These are phyloP conservation scores for Monosporascus ibericus DNA, from an alignment of 2,329 filamentous ascomycete genomes.

Conservation along the genomic window DNA sequence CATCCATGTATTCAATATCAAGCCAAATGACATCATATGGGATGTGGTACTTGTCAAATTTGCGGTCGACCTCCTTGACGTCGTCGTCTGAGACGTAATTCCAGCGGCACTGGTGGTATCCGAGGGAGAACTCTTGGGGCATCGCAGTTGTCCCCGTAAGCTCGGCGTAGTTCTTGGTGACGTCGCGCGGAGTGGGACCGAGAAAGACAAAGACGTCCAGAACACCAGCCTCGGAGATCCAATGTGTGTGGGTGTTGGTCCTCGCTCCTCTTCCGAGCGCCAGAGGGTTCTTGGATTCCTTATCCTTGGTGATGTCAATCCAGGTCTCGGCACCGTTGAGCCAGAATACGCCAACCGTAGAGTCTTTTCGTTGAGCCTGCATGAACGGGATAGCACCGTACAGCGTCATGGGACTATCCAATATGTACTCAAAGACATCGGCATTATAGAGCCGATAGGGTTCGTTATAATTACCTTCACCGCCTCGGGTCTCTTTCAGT, in stretches of 20 bases:
- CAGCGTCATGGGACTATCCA: slow-evolving; percentile 96
- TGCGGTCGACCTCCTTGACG: slow-evolving; percentile 91
- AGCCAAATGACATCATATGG: slow-evolving; percentile 99
- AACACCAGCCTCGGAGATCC: slow-evolving; percentile 89
- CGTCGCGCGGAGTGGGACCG: slow-evolving; percentile 75
- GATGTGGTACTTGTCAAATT: slow-evolving; percentile 92
- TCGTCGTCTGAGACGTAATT: slow-evolving; percentile 98
- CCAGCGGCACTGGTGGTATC: slow-evolving; percentile 97
- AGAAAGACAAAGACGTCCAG: slow-evolving; percentile 94
- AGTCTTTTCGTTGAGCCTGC: slow-evolving; percentile 92
- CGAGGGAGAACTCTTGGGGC: slow-evolving; percentile 87
- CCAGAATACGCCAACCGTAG: slow-evolving; percentile 95
- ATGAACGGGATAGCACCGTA: slow-evolving; percentile 98
- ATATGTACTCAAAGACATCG: slow-evolving; percentile 95
- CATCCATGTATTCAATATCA: slow-evolving; percentile 95
- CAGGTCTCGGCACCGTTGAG: slow-evolving; percentile 95
- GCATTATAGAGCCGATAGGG: slow-evolving; percentile 94
- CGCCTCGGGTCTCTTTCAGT: slow-evolving; percentile 83
- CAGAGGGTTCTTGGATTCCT: slow-evolving; percentile 67
- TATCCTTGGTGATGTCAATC: slow-evolving; percentile 86
- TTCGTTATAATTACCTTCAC: slow-evolving; percentile 76
- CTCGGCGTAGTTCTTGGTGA: slow-evolving; percentile 78
- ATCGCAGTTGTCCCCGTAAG: slow-evolving; percentile 88
- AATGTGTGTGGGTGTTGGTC: slow-evolving; percentile 83
- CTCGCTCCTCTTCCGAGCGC: slow-evolving; percentile 64